Base-by-base conservation (phyloP, 768 basidiomycete species). In the Cystoderma amianthinum region DNA sequence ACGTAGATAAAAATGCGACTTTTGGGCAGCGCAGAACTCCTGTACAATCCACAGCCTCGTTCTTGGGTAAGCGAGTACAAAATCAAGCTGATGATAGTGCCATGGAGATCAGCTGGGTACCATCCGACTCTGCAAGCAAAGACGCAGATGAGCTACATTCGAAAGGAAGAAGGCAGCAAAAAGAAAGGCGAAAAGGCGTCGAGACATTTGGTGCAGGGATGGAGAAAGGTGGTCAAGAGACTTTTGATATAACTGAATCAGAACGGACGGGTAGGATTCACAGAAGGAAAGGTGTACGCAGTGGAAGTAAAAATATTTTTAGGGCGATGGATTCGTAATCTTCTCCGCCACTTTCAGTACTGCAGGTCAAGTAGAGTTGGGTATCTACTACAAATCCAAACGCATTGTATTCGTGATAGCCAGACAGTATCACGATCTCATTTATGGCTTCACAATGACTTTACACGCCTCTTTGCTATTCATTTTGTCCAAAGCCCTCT, bases 291-390 rank as follows among this genome's bases (percentile, higher is more conserved):
- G 86, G 81, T 6, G 72, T 85, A 39, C 72, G 95, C 39, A 96
- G 91, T 56, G 95, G 93, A 21, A 91, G 88, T 59, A 91, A 81
- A 67, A 97, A 94, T 60, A 78, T 75, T 2, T 88, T 91, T 58
- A 67, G 79, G 47, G 56, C 57, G 38, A 60, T 66, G 41, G 18
- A 33, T 15, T 16, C 13, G n/a, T 42, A 35, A 28, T n/a, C 25
- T 28, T n/a, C 7, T n/a, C 25, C n/a, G 25, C 25, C 25, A 28
- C 25, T 28, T n/a, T n/a, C n/a, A n/a, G n/a, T n/a, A n/a, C n/a
- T n/a, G n/a, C n/a, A n/a, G n/a, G n/a, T n/a, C n/a, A n/a, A n/a
- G n/a, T n/a, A n/a, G n/a, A n/a, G 39, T 32, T 16, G 15, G 16
- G 19, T 32, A 12, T 41, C 10, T 32, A 10, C 12, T 10, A 28